Base-by-base conservation (phyloP, 768 basidiomycete species). In the Suillus tomentosus region DNA sequence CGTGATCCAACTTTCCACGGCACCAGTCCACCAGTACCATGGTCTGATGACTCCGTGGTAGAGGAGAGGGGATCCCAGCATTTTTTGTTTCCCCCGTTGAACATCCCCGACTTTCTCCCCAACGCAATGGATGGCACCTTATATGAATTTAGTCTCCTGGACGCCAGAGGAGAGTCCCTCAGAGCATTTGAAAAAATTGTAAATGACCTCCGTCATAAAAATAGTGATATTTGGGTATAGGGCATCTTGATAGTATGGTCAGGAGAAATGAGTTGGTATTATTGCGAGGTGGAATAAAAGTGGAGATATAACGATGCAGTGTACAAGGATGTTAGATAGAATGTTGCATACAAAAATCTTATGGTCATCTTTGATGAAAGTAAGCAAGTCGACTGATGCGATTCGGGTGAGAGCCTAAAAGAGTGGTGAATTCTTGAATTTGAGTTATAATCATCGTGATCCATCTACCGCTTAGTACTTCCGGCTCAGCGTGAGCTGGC, bases 151-250 rank as follows among this genome's bases (percentile, higher is more conserved):
- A 7, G 2, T 13, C 60, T 61, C 39, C 13, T 61, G 15, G 60
- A 61, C 15, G n/a, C 47, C 31, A 6, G 5, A 10, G n/a, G 31
- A 17, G 36, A 51, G 48, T 61, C 60, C 5, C 36, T 37, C 8
- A 17, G 8, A 22, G 36, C 39, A 36, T 61, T 51, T 27, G 2
- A 2, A 39, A 9, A 10, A 3, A 53, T 61, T 17, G 22, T 61
- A 19, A 9, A 22, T 0, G 61, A 61, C 19, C 36, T 61, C 15
- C 61, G 61, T 5, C 5, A 14, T 19, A 13, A 61, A 15, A 53
- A 51, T 9, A 48, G 47, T 31, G 57, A 53, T 66, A 64, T 53
- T 2, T 51, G 62, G 61, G 11, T n/a, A 19, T 55, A 55, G 19
- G 31, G 5, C 17, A 36, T n/a, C 2, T 11, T 10, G 31, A 54